A percentile compares a stretch with the other conserved stretches of the same genome.
Evolutionary conservation across 768 basidiomycete genomes (phyloP).

Genomic region (Rhodocollybia butyracea): DNA sequence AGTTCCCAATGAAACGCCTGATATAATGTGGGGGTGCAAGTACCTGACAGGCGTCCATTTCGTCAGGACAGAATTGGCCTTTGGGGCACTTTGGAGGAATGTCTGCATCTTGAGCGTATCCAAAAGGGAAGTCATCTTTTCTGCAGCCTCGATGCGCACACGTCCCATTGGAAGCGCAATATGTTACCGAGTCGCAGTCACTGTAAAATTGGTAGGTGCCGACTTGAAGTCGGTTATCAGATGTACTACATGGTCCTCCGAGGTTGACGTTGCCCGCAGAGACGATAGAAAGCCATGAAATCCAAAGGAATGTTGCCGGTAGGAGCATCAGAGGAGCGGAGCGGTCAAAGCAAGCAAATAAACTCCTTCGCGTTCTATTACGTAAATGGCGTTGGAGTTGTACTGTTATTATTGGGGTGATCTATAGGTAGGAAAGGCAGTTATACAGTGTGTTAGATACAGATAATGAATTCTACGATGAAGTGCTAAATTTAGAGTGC

Average conservation of each 20-base stretch:
- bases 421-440: background rate
- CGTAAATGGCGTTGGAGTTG: background rate
- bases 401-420: background rate
- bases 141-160: slow-evolving; percentile 72
- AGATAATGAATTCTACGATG: background rate
- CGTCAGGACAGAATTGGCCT: slow-evolving; percentile 82
- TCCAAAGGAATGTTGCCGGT: slow-evolving; percentile 52
- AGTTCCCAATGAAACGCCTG: no score
- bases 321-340: slow-evolving; percentile 27
- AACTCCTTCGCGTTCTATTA: no score
- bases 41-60: slow-evolving; percentile 66
- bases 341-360: background rate
- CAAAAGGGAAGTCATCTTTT: slow-evolving; percentile 74
- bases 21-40: no score
- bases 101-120: slow-evolving; percentile 41
- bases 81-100: slow-evolving; percentile 60
- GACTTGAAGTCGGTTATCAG: slow-evolving; percentile 63
- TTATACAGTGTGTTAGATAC: slow-evolving; percentile 1
- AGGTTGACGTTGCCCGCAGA: slow-evolving; percentile 45
- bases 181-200: slow-evolving; percentile 72
- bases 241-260: slow-evolving; percentile 46
- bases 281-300: slow-evolving; percentile 34
- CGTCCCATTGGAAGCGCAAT: slow-evolving; percentile 51
- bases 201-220: slow-evolving; percentile 80
- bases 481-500: background rate